Evolutionary conservation across 192 early-diverging fungal genomes (phyloP), one percentile per base, ranked within the genome.

Genomic region (Coemansia sp.): DNA sequence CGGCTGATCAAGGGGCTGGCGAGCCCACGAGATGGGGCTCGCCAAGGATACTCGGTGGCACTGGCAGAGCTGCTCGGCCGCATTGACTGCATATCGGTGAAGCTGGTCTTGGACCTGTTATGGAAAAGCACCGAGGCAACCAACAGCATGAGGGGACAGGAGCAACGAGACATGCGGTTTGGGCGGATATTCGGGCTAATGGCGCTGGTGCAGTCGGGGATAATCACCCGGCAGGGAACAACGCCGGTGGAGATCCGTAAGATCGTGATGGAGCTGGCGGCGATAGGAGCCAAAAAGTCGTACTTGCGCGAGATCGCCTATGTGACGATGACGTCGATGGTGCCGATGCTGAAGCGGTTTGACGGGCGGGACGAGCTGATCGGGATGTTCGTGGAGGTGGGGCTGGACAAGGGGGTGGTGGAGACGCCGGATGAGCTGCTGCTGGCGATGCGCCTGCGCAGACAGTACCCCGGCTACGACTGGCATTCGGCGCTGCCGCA

Each of bases 41-140:
- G 97, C 41, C 94, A 97, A 54, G 97, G 97, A 6, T 99, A 94
- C 72, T 84, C 94, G 14, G 78, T 96, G n/a, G 92, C 92, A 8
- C 82, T 99, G 41, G 88, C 91, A 3, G 94, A 97, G 84, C 71
- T 89, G 57, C 55, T 82, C 26, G 38, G 18, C 8, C 81, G 79
- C 35, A 74, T 61, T 53, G 76, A 44, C 37, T 71, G 41, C 61
- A 72, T 66, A 41, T 86, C 81, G 15, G 78, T 75, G 43, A 81
- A 82, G 55, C 57, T 84, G 39, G 84, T 91, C 8, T 72, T 94
- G 35, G 86, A 88, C 48, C 63, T 92, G 39, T 56, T 96, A 53
- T 79, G 81, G 60, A 79, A 82, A 37, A 79, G 82, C 53, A 90
- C 88, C 14, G 65, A 67, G 57, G 65, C 65, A 9, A 72, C 59